These are phyloP conservation scores for Setaria italica DNA, from an alignment of 202 grass and related monocot species.

Conservation along the genomic window DNA sequence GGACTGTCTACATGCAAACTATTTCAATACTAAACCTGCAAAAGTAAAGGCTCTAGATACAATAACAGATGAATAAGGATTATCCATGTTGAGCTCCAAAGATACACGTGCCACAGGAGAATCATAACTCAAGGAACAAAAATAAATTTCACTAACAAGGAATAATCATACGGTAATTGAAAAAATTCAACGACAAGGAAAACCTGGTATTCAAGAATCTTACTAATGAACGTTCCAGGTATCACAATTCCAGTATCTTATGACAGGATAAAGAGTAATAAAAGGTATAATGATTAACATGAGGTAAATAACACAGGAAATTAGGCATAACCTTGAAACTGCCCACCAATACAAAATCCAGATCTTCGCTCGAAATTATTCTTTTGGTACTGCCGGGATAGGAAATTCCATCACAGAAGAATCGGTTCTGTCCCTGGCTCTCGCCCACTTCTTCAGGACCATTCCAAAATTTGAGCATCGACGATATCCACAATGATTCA, in stretches of 20 bases:
- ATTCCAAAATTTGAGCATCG: constrained; percentile 57
- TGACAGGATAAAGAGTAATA: not conserved
- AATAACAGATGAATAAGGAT: not conserved
- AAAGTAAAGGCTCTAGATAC: not conserved
- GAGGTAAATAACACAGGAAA: not conserved
- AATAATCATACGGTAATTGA: not conserved
- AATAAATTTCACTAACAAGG: not conserved
- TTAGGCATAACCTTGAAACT: constrained; percentile 68
- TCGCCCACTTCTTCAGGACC: constrained; percentile 40
- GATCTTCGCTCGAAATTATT: constrained; percentile 76
- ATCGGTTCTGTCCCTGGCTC: constrained; percentile 31
- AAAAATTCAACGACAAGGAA: constrained; percentile 5
- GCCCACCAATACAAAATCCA: constrained; percentile 75
- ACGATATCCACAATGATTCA: constrained; percentile 80
- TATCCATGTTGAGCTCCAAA: not conserved
- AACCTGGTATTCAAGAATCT: not conserved
- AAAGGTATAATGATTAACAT: not conserved
- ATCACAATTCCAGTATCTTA: not conserved
- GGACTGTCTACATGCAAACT: constrained; percentile 26
- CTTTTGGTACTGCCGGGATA: constrained; percentile 58
- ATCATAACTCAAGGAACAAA: not conserved
- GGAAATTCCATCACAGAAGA: constrained; percentile 59
- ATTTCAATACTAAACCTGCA: not conserved
- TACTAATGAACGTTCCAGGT: not conserved
- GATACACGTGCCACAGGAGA: not conserved